These are phyloP conservation scores for Monilinia vaccinii-corymbosi DNA, from an alignment of 2,329 filamentous ascomycete species.

Conservation along the genomic window DNA sequence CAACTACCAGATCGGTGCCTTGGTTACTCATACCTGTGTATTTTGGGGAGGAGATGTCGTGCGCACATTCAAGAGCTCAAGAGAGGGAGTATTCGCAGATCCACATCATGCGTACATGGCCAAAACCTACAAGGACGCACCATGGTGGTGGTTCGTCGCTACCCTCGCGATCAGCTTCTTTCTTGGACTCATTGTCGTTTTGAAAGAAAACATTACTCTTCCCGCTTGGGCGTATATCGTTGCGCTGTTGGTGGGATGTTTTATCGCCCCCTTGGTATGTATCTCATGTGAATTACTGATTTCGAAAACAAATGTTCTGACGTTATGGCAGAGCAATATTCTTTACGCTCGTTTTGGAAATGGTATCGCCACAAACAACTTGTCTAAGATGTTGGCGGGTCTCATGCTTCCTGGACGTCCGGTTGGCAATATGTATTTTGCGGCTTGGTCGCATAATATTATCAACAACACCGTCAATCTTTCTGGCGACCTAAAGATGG, in stretches of 20 bases:
- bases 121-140: constrained; percentile 36
- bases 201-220: constrained; percentile 31
- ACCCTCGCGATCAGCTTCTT: constrained; percentile 38
- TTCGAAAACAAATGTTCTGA: constrained; percentile 12
- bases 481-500: constrained; percentile 47
- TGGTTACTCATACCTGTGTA: constrained; percentile 41
- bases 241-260: constrained; percentile 29
- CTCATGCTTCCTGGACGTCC: constrained; percentile 36
- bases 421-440: constrained; percentile 39
- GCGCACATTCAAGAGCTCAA: constrained; percentile 39
- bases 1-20: constrained; percentile 41
- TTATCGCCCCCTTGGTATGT: constrained; percentile 42
- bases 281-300: neutral
- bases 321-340: constrained; percentile 36
- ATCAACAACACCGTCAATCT: constrained; percentile 42
- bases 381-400: constrained; percentile 44
- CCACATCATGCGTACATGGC: constrained; percentile 42
- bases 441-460: constrained; percentile 49
- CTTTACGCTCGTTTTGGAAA: constrained; percentile 45
- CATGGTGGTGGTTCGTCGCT: constrained; percentile 47
- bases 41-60: constrained; percentile 48
- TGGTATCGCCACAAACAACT: constrained; percentile 48
- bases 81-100: constrained; percentile 34
- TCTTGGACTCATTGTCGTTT: constrained; percentile 34
- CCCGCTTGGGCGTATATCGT: constrained; percentile 37